A percentile compares a stretch with the other conserved stretches of the same genome.
Evolutionary conservation across 2,329 filamentous ascomycete genomes (phyloP).

Genomic region (Stagonosporopsis tanaceti): DNA sequence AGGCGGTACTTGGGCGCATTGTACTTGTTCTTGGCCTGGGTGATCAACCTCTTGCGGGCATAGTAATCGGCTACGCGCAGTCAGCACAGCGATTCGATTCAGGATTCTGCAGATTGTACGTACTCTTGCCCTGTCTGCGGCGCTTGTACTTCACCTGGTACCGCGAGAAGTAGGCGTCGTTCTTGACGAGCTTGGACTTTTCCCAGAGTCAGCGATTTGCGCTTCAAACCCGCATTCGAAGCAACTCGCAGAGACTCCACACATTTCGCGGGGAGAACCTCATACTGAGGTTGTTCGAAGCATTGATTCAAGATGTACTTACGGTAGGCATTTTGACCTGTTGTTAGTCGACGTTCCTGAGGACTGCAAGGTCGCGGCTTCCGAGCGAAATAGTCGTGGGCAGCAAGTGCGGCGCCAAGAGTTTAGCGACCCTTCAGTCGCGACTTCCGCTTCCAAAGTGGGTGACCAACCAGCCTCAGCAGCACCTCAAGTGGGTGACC

Average conservation of each 20-base stretch:
- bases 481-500: conserved; percentile 9
- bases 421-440: conserved; percentile 24
- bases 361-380: conserved; percentile 32
- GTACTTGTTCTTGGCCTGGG: conserved; percentile 99
- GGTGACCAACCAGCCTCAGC: conserved; percentile 29
- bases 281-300: conserved; percentile 25
- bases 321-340: conserved; percentile 58
- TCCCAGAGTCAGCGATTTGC: conserved; percentile 99
- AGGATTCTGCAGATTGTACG: conserved; percentile 58
- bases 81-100: conserved; percentile 52
- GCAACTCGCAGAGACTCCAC: conserved; percentile 78
- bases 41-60: conserved; percentile 98
- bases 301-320: conserved; percentile 48
- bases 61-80: conserved; percentile 92
- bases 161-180: conserved; percentile 98
- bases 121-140: conserved; percentile 95
- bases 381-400: conserved; percentile 25
- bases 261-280: conserved; percentile 40
- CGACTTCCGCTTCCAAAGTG: conserved; percentile 23
- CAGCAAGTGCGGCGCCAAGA: conserved; percentile 26
- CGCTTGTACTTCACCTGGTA: conserved; percentile 99
- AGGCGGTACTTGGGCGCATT: conserved; percentile 99
- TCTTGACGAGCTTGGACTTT: conserved; percentile 96
- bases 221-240: conserved; percentile 91
- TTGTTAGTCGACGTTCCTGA: conserved; percentile 38